Base-by-base conservation (phyloP, 345 rosid species). In the Lepidium didymum region DNA sequence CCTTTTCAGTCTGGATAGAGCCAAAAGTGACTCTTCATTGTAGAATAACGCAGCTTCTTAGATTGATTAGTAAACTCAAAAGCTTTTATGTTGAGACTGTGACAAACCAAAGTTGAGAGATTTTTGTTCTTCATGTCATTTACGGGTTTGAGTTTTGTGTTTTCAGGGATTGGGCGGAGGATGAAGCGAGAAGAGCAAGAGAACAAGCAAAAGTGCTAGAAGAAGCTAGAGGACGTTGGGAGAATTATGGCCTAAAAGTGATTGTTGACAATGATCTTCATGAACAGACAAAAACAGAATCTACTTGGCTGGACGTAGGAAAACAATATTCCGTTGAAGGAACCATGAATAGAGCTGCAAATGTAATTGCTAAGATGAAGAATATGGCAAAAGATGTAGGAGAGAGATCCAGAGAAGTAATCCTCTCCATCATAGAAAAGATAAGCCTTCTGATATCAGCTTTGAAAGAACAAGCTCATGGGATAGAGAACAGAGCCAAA, bases 181-280 rank as follows among this genome's bases (percentile, higher is more conserved):
- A 90, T 43, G 98, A 90, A 81, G 96, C 94, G 14, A 88, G 84
- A 80, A 83, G 88, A 81, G 96, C 91, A 34, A 84, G 78, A 56
- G 92, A 83, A 56, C 89, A 86, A 52, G 96, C 95, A 35, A 87
- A 85, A 77, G 84, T 85, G 64, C 78, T 94, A 27, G 85, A 87
- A 78, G 91, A 89, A 70, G 99, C 96, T 51, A 86, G 99, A 74
- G 86, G 83, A 43, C 91, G 83, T 25, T 94, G 97, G 96, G 92
- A 86, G 83, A 87, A 80, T 73, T 83, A 76, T 41, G 99, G 96
- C 18, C 76, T 94, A 75, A 91, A 82, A 72, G 96, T 93, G 7
- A 83, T 91, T 0, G 96, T 89, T 36, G 97, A 87, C 73, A 68
- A 56, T 13, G 95, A 91, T 56, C 91, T 94, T 34, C 78, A 70